These are phyloP conservation scores for Fusarium sambucinum DNA, from an alignment of 2,329 filamentous ascomycete species.

Conservation along the genomic window DNA sequence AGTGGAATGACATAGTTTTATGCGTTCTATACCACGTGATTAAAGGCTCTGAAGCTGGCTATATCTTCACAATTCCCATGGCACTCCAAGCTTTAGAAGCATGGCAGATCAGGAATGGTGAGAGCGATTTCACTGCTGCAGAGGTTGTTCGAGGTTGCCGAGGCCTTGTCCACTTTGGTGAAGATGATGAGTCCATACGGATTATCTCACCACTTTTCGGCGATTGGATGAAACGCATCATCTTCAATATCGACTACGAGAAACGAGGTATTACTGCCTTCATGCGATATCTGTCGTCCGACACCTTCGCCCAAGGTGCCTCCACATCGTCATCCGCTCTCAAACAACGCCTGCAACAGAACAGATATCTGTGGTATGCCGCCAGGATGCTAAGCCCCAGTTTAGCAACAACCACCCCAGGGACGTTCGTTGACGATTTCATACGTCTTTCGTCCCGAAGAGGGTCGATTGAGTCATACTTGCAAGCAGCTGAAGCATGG, in stretches of 20 bases:
- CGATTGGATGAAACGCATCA: background rate
- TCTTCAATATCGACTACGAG: background rate
- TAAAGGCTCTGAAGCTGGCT: background rate
- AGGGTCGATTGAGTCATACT: conserved; percentile 9
- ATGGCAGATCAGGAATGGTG: background rate
- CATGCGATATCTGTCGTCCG: background rate
- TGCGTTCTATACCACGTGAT: conserved; percentile 1
- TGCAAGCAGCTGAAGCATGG: conserved; percentile 15
- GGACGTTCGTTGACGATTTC: background rate
- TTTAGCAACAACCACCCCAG: background rate
- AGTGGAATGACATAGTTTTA: background rate
- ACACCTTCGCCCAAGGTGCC: background rate
- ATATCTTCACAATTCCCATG: conserved; percentile 6
- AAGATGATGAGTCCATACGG: background rate
- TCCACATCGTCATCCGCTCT: conserved; percentile 1
- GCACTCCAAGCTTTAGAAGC: background rate
- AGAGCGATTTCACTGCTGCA: rapidly evolving
- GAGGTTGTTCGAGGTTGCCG: background rate
- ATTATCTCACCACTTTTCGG: background rate
- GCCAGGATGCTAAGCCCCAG: background rate
- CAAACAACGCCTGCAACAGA: background rate
- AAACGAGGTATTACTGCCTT: background rate
- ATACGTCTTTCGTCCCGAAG: background rate
- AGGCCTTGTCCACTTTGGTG: background rate
- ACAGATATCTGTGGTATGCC: conserved; percentile 17